These are phyloP conservation scores for Colletotrichum lentis DNA, from an alignment of 2,329 filamentous ascomycete genomes.

Conservation along the genomic window DNA sequence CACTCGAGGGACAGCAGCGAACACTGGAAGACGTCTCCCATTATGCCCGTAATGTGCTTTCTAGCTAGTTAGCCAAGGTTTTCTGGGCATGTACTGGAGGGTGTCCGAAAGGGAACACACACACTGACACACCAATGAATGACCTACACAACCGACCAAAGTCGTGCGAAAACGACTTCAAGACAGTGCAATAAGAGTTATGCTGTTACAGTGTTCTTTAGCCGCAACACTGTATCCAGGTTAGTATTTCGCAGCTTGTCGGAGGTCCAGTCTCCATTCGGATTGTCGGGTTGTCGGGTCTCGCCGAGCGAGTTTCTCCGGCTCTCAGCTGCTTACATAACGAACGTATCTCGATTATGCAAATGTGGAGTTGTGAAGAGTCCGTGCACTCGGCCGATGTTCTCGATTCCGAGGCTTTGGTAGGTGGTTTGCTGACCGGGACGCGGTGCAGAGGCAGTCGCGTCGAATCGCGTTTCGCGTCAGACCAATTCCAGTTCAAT, in stretches of 20 bases:
- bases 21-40: background rate
- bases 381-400: constrained; percentile 25
- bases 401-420: background rate
- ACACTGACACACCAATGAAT: background rate
- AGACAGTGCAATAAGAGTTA: background rate
- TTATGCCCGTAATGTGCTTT: background rate
- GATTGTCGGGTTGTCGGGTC: background rate
- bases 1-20: background rate
- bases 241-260: background rate
- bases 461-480: constrained; percentile 23
- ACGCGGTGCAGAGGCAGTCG: constrained; percentile 11
- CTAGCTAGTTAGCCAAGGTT: background rate
- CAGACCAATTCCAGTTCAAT: constrained; percentile 14
- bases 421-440: background rate
- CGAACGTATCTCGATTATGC: background rate
- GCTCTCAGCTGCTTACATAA: background rate
- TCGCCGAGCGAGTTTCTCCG: background rate
- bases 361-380: background rate
- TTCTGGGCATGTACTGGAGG: background rate
- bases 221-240: background rate
- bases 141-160: background rate
- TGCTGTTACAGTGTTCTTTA: background rate
- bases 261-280: background rate
- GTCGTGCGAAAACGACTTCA: too few species aligned
- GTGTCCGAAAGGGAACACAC: background rate